Evolutionary conservation across 257 asterid genomes (phyloP), one percentile per base, ranked within the genome.

Genomic region (Solanum sejunctum): DNA sequence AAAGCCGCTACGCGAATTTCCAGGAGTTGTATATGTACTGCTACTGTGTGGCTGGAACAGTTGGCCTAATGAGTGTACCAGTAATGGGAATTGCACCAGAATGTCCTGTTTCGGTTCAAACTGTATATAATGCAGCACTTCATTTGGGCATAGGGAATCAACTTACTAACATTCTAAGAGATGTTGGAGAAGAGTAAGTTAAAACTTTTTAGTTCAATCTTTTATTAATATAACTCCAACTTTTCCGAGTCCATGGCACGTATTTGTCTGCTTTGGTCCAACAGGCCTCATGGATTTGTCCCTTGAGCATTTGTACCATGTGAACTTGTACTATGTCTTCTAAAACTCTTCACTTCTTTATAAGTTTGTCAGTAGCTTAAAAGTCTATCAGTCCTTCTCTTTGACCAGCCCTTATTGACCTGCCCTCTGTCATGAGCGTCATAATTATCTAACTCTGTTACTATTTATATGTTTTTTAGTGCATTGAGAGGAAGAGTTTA

Each of bases 21-120:
- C 86, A 94, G 54, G 97, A 94, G 85, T 91, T 94, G 4, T 94
- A 91, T 69, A 87, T 82, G 41, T 94, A 94, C 85, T 92, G 97
- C 92, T 94, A 93, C 88, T 91, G 92, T 73, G 98, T 93, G 52
- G 98, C 97, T 43, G 97, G 98, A 69, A 95, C 97, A 3, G 95
- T 93, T 64, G 98, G 98, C 20, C 86, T 95, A 54, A 95, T 93
- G 98, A 93, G 97, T 79, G 98, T 95, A 12, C 98, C 97, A 12
- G 87, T 94, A 17, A 92, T 95, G 97, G 97, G 98, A 39, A 95
- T 95, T 75, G 95, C 98, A 23, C 93, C 95, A 5, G 97, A 95
- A 85, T 88, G 93, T 2, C 60, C 88, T 9, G 45, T 90, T 36
- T 90, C 97, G 8, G 86, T 90, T 77, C 95, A 92, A 17, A 87